Base-by-base conservation (phyloP, 2,329 filamentous ascomycete genomes). In the Fusarium pseudonygamai region DNA sequence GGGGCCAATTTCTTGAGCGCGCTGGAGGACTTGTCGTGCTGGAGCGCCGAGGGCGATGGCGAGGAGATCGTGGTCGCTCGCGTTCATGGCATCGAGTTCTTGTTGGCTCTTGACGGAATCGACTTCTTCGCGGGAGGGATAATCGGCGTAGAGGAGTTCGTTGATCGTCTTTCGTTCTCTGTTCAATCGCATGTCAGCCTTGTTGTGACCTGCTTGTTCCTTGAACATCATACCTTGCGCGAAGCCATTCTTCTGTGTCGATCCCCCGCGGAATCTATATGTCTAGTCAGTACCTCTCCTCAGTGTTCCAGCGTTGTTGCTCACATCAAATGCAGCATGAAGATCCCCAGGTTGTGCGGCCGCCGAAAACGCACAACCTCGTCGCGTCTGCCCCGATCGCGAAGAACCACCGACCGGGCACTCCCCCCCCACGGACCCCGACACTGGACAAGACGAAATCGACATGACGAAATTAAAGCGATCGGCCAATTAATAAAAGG, bases 21-120 rank as follows among this genome's bases (percentile, higher is more conserved):
- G 80, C 30, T 87, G 77, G 63, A 89, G 85, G 9, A 89, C 87
- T 74, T 88, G 87, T 16, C 87, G 84, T 28, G 86, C 87, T 3
- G 87, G 87, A 0, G 87, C 87, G 3, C 87, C 87, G 10, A 89
- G 81, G 4, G 87, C 87, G 11, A 87, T 82, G 20, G 87, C 87
- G 3, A 88, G 81, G 9, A 88, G 77, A 57, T 87, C 85, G 36
- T 84, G 82, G 61, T 88, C 86, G 58, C 80, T 80, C 6, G 83
- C 83, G 47, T 85, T 86, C 22, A 88, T 81, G 11, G 80, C 78
- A 71, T 88, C 87, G 37, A 88, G 82, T 65, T 85, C 85, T 62
- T 84, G 56, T 30, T 78, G 75, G 10, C 28, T 63, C 16, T 74
- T 85, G 39, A 84, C 83, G 37, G 75, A 79, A 34, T 79, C 78